Conservation (phyloP, 106 monocot genomes). For the Dendrobium catenatum region DNA sequence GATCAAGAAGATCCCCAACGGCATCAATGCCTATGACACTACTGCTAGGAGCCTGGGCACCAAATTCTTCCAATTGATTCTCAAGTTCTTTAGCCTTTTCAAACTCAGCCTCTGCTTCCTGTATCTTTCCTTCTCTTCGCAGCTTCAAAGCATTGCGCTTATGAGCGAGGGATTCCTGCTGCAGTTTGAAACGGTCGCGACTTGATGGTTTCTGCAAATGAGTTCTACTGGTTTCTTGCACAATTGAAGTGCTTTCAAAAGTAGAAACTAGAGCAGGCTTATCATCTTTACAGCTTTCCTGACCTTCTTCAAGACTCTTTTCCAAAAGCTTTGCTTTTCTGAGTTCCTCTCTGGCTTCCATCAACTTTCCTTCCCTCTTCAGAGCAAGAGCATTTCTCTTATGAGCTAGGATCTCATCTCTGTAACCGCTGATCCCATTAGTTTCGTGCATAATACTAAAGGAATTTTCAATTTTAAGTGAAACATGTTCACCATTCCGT, state of each 20-base stretch:
- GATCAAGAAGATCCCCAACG: constrained; percentile 73
- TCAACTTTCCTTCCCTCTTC: constrained; percentile 85
- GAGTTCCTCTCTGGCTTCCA: constrained; percentile 82
- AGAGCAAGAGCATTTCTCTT: constrained; percentile 79
- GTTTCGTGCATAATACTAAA: constrained; percentile 4
- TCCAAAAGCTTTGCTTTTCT: constrained; percentile 79
- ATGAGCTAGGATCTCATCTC: constrained; percentile 48
- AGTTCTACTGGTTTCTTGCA: constrained; percentile 23
- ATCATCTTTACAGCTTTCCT: constrained; percentile 12
- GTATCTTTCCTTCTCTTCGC: constrained; percentile 82
- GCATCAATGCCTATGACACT: constrained; percentile 16
- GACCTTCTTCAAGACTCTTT: constrained; percentile 52
- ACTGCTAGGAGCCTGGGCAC: constrained; percentile 22
- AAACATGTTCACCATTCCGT: background rate
- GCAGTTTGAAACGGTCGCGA: constrained; percentile 77
- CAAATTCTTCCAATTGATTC: constrained; percentile 60
- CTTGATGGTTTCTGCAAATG: constrained; percentile 55
- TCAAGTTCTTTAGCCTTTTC: constrained; percentile 78
- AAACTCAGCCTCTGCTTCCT: constrained; percentile 70
- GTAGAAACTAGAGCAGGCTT: constrained; percentile 14
- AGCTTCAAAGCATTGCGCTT: constrained; percentile 87
- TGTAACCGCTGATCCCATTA: constrained; percentile 21
- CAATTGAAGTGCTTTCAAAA: background rate
- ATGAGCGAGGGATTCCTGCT: constrained; percentile 86
- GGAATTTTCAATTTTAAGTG: background rate